Base-by-base conservation (phyloP, 2,329 filamentous ascomycete genomes). In the Westerdykella sp. region DNA sequence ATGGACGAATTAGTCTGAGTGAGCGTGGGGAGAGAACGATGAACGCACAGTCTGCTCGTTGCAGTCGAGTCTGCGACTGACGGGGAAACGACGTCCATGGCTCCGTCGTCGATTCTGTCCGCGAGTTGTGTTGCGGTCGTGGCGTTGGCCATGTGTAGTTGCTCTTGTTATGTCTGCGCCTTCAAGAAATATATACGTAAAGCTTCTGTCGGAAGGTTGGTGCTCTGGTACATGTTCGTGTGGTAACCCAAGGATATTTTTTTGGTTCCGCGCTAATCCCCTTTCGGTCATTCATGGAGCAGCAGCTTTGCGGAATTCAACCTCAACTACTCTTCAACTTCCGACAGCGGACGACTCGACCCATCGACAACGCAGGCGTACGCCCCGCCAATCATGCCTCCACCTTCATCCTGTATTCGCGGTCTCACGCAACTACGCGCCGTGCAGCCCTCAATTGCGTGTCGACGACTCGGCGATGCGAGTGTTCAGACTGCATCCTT, bases 61-160 rank as follows among this genome's bases (percentile, higher is more conserved):
- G 50, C 46, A 31, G 59, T 63, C 7, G 61, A 65, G 41, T 65
- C 63, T 51, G 60, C 59, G 47, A 63, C 48, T 14, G 61, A 64
- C 15, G 55, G 53, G 23, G 55, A 51, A 30, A 51, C 48, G 23
- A 64, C 51, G 48, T 64, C 60, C 61, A 65, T 65, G 37, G 63
- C 62, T 49, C 57, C 62, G 34, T 50, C 47, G 35, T 57, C 52
- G 37, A 63, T 65, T 48, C 52, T 45, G 40, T 59, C 56, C 21
- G 53, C 58, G 32, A 64, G 57, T 22, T 60, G 46, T 6, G 51
- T 54, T 37, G 57, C 54, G 22, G 58, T 55, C 21, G 58, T 55
- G n/a, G 47, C 48, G 41, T 64, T 59, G 30, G 56, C 47, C 56
- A 59, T 62, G 42, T 28, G 30, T 22, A 9, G 10, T 28, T 28